A percentile compares a stretch with the other conserved stretches of the same genome.
Conservation (phyloP, 768 basidiomycete genomes). For the Nidularia sp. region DNA sequence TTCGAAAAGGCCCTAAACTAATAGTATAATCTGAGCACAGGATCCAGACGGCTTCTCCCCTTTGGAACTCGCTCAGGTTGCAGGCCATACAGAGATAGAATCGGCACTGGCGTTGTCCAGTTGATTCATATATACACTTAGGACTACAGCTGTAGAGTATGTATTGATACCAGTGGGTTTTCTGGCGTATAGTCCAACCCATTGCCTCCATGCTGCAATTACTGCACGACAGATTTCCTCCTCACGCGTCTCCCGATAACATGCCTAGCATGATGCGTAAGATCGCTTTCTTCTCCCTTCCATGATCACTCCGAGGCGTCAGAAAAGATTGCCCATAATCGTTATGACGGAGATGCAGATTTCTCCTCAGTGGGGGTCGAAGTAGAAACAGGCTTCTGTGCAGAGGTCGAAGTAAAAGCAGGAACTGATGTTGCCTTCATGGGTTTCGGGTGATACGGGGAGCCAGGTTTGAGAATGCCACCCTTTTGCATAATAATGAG, state of each 20-base stretch:
- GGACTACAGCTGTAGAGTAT: not conserved
- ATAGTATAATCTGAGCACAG: slow-evolving; percentile 24
- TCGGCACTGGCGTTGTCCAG: slow-evolving; percentile 14
- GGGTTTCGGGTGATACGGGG: slow-evolving; percentile 47
- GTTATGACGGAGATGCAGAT: no score
- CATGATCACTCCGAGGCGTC: no score
- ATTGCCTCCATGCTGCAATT: no score
- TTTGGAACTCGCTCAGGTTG: slow-evolving; percentile 53
- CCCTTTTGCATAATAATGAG: slow-evolving; percentile 34
- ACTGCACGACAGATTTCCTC: no score
- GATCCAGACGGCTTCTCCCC: slow-evolving; percentile 67
- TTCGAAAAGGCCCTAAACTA: not conserved
- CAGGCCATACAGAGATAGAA: slow-evolving; percentile 55
- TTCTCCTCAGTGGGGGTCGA: no score
- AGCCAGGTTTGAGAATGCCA: slow-evolving; percentile 53
- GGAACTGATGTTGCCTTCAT: slow-evolving; percentile 11
- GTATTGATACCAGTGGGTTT: no score
- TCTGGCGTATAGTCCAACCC: no score
- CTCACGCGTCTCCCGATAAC: no score
- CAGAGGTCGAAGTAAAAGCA: slow-evolving; percentile 7
- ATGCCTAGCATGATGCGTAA: no score
- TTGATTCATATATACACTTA: slow-evolving; percentile 3
- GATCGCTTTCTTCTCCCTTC: no score
- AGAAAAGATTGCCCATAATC: no score
- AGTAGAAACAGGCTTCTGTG: not conserved